These are phyloP conservation scores for Kitagawia praeruptora DNA, from an alignment of 129 eudicot species.

Conservation along the genomic window DNA sequence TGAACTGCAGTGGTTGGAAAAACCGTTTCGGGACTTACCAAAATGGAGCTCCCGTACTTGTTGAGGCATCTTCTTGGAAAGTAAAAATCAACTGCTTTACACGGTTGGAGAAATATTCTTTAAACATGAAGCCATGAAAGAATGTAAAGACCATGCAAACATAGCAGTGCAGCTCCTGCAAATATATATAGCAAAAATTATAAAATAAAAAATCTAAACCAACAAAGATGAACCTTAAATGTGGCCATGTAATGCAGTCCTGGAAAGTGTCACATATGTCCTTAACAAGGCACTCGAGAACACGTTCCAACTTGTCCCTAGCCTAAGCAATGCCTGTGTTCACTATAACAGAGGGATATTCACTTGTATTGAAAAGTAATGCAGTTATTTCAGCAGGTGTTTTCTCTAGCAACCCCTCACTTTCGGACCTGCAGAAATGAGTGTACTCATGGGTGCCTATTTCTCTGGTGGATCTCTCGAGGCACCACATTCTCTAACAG, in stretches of 20 bases:
- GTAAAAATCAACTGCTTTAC: too few species aligned
- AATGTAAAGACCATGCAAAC: too few species aligned
- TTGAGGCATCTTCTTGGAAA: too few species aligned
- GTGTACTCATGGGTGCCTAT: constrained; percentile 91
- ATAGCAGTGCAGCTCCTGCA: too few species aligned
- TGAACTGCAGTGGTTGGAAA: too few species aligned
- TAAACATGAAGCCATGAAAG: too few species aligned
- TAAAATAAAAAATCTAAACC: neutral
- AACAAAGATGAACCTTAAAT: constrained; percentile 44
- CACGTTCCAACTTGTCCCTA: too few species aligned
- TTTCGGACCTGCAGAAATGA: constrained; percentile 93
- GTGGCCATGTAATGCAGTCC: constrained; percentile 83
- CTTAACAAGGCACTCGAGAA: constrained; percentile 76
- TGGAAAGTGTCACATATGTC: constrained; percentile 72
- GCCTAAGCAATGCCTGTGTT: constrained; percentile 86
- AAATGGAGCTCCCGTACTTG: too few species aligned
- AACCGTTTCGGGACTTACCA: too few species aligned
- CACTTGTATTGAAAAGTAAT: constrained; percentile 58
- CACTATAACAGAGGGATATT: constrained; percentile 55
- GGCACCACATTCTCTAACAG: constrained; percentile 87
- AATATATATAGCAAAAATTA: constrained; percentile 22
- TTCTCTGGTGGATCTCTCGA: constrained; percentile 94
- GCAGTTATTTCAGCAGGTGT: constrained; percentile 83
- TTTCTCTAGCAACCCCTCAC: constrained; percentile 90
- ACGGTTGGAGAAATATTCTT: too few species aligned